phyloP scores from a whole-genome alignment of 2,329 filamentous ascomycete species.

The Ascocoryne sarcoides region DNA sequence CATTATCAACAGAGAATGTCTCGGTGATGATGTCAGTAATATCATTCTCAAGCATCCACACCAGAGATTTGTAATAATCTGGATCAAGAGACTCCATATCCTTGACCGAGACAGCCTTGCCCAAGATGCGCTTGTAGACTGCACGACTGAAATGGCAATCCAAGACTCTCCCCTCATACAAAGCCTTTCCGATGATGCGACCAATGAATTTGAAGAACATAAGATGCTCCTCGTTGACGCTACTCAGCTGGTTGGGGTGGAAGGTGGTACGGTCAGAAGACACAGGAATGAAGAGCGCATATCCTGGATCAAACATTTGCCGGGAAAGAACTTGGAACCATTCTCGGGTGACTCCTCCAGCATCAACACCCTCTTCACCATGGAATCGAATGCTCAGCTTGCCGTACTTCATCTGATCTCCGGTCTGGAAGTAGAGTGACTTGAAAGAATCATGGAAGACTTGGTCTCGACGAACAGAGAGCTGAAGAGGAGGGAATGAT shows the following conservation, averaged over 20 bases:
- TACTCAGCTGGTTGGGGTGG: slow-evolving; percentile 92
- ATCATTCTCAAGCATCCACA: slow-evolving; percentile 98
- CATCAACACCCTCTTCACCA: slow-evolving; percentile 94
- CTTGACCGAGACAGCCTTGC: slow-evolving; percentile 92
- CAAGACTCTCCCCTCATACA: slow-evolving; percentile 90
- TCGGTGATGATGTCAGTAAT: slow-evolving; percentile 97
- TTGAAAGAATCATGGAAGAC: slow-evolving; percentile 99
- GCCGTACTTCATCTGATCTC: slow-evolving; percentile 97
- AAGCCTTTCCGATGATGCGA: slow-evolving; percentile 92
- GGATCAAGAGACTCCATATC: slow-evolving; percentile 99
- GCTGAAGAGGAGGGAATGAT: slow-evolving; percentile 64
- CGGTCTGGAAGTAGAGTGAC: slow-evolving; percentile 92
- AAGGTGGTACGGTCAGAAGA: slow-evolving; percentile 97
- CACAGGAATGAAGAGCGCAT: slow-evolving; percentile 91
- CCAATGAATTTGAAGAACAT: slow-evolving; percentile 99
- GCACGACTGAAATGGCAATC: slow-evolving; percentile 99
- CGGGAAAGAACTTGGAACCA: slow-evolving; percentile 98
- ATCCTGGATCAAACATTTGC: slow-evolving; percentile 99
- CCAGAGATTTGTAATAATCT: slow-evolving; percentile 96
- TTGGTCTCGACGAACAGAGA: slow-evolving; percentile 84
- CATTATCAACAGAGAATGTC: slow-evolving; percentile 88
- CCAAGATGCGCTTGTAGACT: slow-evolving; percentile 95
- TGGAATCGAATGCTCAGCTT: slow-evolving; percentile 98
- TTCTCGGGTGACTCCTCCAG: slow-evolving; percentile 92
- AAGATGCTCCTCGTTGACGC: slow-evolving; percentile 89